A percentile compares a stretch with the other conserved stretches of the same genome.
Evolutionary conservation across 352 stramenopile genomes (phyloP).

Genomic region (Globisporangium sylvaticum): DNA sequence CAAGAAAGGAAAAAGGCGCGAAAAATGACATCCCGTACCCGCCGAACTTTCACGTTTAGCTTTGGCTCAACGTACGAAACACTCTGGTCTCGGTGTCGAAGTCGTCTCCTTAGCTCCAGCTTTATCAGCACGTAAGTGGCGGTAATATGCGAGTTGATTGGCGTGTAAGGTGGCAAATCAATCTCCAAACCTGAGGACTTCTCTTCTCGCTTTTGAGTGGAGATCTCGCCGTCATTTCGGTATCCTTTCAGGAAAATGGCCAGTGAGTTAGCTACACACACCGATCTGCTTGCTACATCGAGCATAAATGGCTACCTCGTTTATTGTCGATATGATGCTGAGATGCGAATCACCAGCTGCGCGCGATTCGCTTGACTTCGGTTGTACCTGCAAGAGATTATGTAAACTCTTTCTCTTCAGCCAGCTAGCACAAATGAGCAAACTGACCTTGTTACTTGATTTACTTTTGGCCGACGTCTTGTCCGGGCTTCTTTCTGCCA

Average conservation of each 20-base stretch:
- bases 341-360: not conserved
- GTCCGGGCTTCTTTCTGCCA: not conserved
- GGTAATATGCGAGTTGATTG: not conserved
- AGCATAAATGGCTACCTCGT: conserved; percentile 4
- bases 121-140: not conserved
- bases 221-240: conserved; percentile 14
- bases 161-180: not conserved
- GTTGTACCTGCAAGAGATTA: not conserved
- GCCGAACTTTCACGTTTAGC: conserved; percentile 59
- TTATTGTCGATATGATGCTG: conserved; percentile 10
- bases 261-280: not conserved
- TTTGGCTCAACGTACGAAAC: conserved; percentile 59
- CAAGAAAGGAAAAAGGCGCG: not conserved
- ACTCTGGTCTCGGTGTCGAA: conserved; percentile 35
- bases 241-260: conserved; percentile 4
- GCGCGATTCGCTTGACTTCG: not conserved
- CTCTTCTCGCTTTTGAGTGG: conserved; percentile 1
- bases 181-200: conserved; percentile 9
- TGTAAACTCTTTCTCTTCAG: not conserved
- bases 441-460: conserved; percentile 1
- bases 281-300: not conserved
- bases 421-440: not conserved
- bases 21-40: conserved; percentile 22
- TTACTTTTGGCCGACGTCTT: not conserved
- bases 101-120: conserved; percentile 21